Percentiles rank a stretch among this genome's conserved stretches.
These are phyloP conservation scores for Venturia aucupariae DNA, from an alignment of 2,329 filamentous ascomycete genomes.

Conservation along the genomic window DNA sequence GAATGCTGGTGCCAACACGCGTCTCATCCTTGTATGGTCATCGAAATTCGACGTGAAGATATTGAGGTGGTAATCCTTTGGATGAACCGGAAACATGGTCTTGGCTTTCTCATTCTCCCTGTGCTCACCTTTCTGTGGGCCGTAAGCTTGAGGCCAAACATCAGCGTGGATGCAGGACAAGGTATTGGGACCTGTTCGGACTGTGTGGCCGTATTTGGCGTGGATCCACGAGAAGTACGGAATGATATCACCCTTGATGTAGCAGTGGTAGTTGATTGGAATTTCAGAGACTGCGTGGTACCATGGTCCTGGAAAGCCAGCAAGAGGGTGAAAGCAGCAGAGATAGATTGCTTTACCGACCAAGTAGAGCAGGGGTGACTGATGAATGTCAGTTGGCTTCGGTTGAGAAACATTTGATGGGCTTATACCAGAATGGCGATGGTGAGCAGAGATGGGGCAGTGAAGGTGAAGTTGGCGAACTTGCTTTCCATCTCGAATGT, in stretches of 20 bases:
- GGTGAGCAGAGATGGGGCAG: neutral
- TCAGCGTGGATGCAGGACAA: constrained; percentile 18
- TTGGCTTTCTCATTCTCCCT: neutral
- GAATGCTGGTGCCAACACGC: constrained; percentile 5
- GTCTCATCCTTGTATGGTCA: constrained; percentile 5
- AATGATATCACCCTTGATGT: neutral
- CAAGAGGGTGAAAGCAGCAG: constrained; percentile 15
- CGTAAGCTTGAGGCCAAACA: constrained; percentile 23
- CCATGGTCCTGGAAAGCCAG: constrained; percentile 14
- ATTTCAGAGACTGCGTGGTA: constrained; percentile 7
- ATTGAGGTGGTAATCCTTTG: constrained; percentile 16
- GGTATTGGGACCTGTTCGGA: constrained; percentile 20
- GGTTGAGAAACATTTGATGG: neutral
- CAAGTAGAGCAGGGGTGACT: neutral
- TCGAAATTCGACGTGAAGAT: constrained; percentile 4
- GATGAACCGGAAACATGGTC: neutral
- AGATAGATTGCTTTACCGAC: constrained; percentile 12
- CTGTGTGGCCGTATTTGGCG: constrained; percentile 19
- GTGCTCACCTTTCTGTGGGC: constrained; percentile 11
- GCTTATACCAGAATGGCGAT: neutral
- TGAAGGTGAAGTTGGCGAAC: neutral
- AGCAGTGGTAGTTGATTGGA: neutral
- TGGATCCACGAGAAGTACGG: constrained; percentile 13
- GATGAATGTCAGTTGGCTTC: neutral
- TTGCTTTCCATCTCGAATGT: neutral